A percentile compares a stretch with the other conserved stretches of the same genome.
Evolutionary conservation across 2,329 filamentous ascomycete genomes (phyloP).

Genomic region (Nemania diffusa): DNA sequence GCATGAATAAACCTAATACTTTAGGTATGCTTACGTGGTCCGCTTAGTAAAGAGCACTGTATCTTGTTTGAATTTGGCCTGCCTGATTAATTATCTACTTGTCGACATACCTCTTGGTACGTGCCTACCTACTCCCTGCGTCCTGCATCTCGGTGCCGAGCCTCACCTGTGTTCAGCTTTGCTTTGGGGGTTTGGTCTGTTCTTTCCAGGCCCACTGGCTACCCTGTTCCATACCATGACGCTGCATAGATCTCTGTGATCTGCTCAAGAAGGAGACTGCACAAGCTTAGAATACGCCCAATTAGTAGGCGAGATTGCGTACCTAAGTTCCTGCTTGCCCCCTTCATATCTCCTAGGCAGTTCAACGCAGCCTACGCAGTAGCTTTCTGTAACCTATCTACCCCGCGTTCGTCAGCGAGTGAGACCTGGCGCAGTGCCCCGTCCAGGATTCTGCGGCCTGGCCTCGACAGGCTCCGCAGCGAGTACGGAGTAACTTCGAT

Average conservation of each 20-base stretch:
- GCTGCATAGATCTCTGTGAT: constrained; percentile 24
- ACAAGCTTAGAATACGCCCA: neutral
- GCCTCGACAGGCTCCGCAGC: constrained; percentile 7
- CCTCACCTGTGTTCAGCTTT: constrained; percentile 27
- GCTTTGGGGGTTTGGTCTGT: constrained; percentile 17
- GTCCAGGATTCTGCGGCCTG: neutral
- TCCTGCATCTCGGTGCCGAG: constrained; percentile 34
- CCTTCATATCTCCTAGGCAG: neutral
- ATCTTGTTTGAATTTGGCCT: neutral
- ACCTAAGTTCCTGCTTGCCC: neutral
- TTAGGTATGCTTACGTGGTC: too few relatives aligned
- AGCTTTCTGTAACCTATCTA: neutral
- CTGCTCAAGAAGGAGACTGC: neutral
- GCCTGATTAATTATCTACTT: too few relatives aligned
- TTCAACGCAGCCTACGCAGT: neutral
- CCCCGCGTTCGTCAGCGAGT: neutral
- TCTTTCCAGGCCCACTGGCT: constrained; percentile 16
- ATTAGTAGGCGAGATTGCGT: neutral
- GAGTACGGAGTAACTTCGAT: neutral
- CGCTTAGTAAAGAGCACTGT: neutral
- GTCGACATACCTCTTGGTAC: too few relatives aligned
- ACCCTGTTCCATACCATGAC: constrained; percentile 20
- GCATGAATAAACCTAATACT: too few relatives aligned
- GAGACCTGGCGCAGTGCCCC: neutral
- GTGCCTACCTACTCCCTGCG: neutral